Percentiles rank a stretch among this genome's conserved stretches.
These are phyloP conservation scores for Fusarium nanum DNA, from an alignment of 2,329 filamentous ascomycete genomes.

Conservation along the genomic window DNA sequence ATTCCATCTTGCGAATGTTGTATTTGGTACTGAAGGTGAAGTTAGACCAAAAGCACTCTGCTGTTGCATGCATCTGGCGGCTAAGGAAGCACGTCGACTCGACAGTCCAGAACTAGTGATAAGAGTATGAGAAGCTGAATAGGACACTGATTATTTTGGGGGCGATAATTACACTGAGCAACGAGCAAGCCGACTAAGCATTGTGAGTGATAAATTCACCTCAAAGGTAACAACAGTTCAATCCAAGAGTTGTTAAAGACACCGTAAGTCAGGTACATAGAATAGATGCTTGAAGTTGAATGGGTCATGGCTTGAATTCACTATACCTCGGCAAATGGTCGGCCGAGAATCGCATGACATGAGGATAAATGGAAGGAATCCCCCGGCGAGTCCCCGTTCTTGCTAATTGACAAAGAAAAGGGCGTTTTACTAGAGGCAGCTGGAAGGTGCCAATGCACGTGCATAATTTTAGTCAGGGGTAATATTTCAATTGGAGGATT, in stretches of 20 bases:
- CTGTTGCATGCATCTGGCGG: slow-evolving; percentile 10
- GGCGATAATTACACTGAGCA: slow-evolving; percentile 28
- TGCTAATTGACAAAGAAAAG: slow-evolving; percentile 33
- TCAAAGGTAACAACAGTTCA: not conserved
- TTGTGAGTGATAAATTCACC: slow-evolving; percentile 1
- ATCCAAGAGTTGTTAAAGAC: not conserved
- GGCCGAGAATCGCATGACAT: slow-evolving; percentile 37
- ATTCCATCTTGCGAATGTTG: not conserved
- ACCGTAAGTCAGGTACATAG: not conserved
- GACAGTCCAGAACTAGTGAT: slow-evolving; percentile 30
- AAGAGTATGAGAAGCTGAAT: slow-evolving; percentile 18
- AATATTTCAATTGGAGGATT: not conserved
- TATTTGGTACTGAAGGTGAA: not conserved
- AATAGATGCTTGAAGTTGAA: not conserved
- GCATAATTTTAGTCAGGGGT: slow-evolving; percentile 1
- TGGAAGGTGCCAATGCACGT: not conserved
- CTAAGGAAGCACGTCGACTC: slow-evolving; percentile 19
- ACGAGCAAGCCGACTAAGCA: slow-evolving; percentile 40
- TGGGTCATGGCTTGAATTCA: not conserved
- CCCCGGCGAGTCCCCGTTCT: not conserved
- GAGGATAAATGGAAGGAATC: slow-evolving; percentile 8
- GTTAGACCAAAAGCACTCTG: slow-evolving; percentile 9
- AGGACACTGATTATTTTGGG: not conserved
- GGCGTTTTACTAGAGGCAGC: slow-evolving; percentile 9
- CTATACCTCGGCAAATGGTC: slow-evolving; percentile 32